Evolutionary conservation across 2,329 filamentous ascomycete species (phyloP), one percentile per base, ranked within the genome.

Genomic region (Scedosporium apiospermum): DNA sequence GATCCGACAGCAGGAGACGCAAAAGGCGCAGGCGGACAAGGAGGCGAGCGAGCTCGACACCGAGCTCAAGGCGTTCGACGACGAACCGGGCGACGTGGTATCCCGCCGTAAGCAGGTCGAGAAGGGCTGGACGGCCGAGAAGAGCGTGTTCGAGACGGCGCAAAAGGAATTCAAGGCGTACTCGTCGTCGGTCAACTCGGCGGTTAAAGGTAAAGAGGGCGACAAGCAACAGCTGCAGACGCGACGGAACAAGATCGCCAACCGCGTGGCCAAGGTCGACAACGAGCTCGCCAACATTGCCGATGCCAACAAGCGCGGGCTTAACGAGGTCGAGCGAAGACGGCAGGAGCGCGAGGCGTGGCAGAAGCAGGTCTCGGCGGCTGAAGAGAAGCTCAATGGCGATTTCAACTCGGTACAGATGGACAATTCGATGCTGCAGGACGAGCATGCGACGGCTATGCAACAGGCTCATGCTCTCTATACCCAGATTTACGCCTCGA

Each of bases 1-100:
- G 72, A 84, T 90, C 57, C 82, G 87, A 65, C 90, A 93, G 72
- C 87, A 90, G 70, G 86, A 83, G 63, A 88, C 88, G 63, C 88
- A 89, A 71, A 88, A 89, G 73, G 85, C 85, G 63, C 88, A 85
- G 69, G 81, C 82, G 2, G 82, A 84, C 61, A 78, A 78, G 27
- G 86, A 87, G 38, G 80, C 82, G 34, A 74, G 77, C 53, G 77
- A 80, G 57, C 75, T 89, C 26, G 77, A 78, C 61, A 70, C 74
- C 9, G 80, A 91, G 64, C 69, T 74, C n/a, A 86, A 85, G 68
- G 80, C 82, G 30, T 78, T 89, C 60, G 86, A 87, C 64, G 79
- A 79, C 16, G 78, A 89, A 58, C 88, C 89, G 0, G 80, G 83
- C 27, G 84, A 86, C 18, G 81, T 91, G 58, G 70, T 79, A 34